Evolutionary conservation across 176 grass and related monocot species (phyloP).

Genomic region (Juncus effusus): DNA sequence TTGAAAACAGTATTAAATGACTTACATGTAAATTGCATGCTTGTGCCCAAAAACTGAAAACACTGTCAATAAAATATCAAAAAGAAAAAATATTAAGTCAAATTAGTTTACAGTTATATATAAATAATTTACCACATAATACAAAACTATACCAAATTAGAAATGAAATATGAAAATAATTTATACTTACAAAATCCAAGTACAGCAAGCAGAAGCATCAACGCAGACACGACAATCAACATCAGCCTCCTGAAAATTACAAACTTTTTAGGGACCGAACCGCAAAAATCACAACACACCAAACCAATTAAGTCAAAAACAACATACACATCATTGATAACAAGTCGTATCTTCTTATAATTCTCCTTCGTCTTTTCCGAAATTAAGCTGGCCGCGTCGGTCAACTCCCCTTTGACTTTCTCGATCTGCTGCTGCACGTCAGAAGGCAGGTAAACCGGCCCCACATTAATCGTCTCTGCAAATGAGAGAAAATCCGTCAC

Average conservation of each 20-base stretch:
- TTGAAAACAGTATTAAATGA: neutral
- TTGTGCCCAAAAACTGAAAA: constrained; percentile 49
- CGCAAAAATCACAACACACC: constrained; percentile 6
- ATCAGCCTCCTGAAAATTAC: constrained; percentile 43
- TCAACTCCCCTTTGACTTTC: constrained; percentile 64
- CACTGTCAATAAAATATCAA: constrained; percentile 37
- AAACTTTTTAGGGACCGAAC: neutral
- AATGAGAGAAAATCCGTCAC: constrained; percentile 83
- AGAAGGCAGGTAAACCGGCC: constrained; percentile 69
- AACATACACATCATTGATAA: constrained; percentile 59
- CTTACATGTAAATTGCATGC: constrained; percentile 74
- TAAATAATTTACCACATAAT: neutral
- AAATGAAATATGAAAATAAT: neutral
- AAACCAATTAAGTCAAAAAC: constrained; percentile 6
- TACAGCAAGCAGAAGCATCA: constrained; percentile 71
- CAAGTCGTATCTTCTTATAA: constrained; percentile 61
- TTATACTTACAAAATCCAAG: constrained; percentile 65
- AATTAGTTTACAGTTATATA: neutral
- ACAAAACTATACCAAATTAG: neutral
- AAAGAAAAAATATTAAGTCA: constrained; percentile 1
- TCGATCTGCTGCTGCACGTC: constrained; percentile 73
- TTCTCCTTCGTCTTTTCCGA: constrained; percentile 70
- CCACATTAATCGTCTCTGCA: constrained; percentile 75
- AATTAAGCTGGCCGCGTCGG: constrained; percentile 64
- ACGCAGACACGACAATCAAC: constrained; percentile 53